phyloP scores from a whole-genome alignment of 108 stramenopile genomes.

The Skeletonema marinoi region DNA sequence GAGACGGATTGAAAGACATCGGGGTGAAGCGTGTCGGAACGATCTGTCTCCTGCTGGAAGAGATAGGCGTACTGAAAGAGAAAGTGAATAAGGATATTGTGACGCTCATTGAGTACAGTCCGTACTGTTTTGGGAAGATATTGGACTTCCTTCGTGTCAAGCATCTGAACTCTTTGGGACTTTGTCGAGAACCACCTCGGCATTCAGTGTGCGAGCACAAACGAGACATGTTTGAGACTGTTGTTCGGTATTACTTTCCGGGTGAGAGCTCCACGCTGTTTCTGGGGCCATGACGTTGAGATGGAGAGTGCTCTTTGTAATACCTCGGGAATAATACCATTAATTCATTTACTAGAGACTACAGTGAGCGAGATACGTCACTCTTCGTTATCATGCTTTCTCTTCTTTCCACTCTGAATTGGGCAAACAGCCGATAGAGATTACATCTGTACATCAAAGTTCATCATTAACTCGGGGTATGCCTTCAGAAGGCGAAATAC shows the following conservation, averaged over 20 bases:
- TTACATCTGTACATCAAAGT: no score
- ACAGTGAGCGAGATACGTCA: no score
- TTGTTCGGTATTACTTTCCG: constrained; percentile 8
- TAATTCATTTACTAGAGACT: no score
- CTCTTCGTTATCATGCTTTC: no score
- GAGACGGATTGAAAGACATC: constrained; percentile 7
- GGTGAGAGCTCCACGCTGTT: not conserved
- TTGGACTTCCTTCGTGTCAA: not conserved
- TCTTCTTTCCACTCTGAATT: no score
- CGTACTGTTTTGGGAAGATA: no score
- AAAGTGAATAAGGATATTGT: no score
- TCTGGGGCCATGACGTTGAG: not conserved
- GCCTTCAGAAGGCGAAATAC: not conserved
- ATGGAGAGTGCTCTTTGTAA: no score
- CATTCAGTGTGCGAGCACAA: not conserved
- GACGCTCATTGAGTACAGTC: no score
- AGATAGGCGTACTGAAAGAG: not conserved
- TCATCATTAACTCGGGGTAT: not conserved
- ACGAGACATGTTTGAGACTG: constrained; percentile 2
- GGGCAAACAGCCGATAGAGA: no score
- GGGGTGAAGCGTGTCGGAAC: constrained; percentile 11
- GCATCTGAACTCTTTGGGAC: not conserved
- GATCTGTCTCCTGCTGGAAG: not conserved
- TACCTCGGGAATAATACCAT: no score
- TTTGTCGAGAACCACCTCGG: not conserved